These are phyloP conservation scores for Penicillium daleae DNA, from an alignment of 495 filamentous ascomycete genomes.

Conservation along the genomic window DNA sequence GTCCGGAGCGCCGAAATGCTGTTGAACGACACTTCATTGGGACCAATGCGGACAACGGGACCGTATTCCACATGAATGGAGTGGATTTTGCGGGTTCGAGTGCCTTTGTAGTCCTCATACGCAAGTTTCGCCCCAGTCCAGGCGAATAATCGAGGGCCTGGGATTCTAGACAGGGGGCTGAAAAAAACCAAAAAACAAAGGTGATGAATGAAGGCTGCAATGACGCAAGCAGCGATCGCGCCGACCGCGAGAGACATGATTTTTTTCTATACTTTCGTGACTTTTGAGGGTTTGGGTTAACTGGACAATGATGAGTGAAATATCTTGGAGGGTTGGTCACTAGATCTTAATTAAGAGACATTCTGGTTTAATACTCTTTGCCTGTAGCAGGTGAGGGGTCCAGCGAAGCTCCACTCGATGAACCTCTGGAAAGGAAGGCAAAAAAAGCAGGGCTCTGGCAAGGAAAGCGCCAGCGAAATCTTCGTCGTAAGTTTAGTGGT, in stretches of 20 bases:
- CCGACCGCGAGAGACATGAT: neutral
- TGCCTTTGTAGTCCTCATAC: constrained; percentile 37
- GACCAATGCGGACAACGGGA: constrained; percentile 44
- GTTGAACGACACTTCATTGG: constrained; percentile 44
- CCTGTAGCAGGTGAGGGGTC: neutral
- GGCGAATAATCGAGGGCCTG: constrained; percentile 34
- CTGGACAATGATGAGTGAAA: neutral
- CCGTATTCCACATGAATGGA: constrained; percentile 43
- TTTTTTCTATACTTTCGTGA: too few relatives aligned
- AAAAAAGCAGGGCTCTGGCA: neutral
- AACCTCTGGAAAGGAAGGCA: neutral
- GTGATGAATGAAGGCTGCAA: neutral
- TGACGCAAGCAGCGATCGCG: neutral
- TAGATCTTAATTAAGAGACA: neutral
- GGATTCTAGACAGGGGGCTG: constrained; percentile 19
- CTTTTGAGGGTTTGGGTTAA: neutral
- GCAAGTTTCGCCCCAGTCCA: constrained; percentile 31
- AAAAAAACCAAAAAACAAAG: neutral
- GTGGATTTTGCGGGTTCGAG: constrained; percentile 33
- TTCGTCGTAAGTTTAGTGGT: neutral
- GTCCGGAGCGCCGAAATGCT: constrained; percentile 27
- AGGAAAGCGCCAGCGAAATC: neutral
- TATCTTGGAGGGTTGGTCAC: neutral
- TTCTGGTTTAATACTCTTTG: neutral
- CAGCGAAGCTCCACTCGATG: neutral